phyloP scores from a whole-genome alignment of 306 rosid species.

The Gleditsia sinensis region DNA sequence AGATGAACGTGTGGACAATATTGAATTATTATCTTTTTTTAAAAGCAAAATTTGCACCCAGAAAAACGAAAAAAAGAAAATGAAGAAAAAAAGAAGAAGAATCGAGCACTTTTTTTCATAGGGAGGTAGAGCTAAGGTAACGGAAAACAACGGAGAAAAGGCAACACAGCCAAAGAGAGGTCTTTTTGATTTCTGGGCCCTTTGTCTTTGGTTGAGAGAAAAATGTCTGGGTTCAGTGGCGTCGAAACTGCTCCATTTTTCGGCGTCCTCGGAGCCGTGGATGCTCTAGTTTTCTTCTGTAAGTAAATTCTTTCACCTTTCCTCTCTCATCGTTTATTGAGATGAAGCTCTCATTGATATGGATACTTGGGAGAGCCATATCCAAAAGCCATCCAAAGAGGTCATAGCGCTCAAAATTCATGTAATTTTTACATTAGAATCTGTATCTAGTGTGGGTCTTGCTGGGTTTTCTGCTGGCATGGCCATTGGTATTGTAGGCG shows the following conservation, averaged over 20 bases:
- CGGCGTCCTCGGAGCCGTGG: conserved; percentile 74
- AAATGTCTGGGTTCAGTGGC: conserved; percentile 61
- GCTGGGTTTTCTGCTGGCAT: conserved; percentile 80
- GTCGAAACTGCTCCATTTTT: conserved; percentile 78
- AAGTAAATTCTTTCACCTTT: conserved; percentile 3
- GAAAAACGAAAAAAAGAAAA: background rate
- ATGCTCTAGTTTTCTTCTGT: conserved; percentile 69
- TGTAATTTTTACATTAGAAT: too few species aligned
- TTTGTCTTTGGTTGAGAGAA: background rate
- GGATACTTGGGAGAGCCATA: too few species aligned
- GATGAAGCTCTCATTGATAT: too few species aligned
- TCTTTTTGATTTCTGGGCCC: too few species aligned
- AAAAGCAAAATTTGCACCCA: background rate
- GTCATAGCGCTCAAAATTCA: too few species aligned
- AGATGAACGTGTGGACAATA: conserved; percentile 49
- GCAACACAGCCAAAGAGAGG: background rate
- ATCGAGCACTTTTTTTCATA: too few species aligned
- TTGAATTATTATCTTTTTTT: background rate
- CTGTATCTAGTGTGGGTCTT: too few species aligned
- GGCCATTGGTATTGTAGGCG: conserved; percentile 78
- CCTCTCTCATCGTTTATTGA: background rate
- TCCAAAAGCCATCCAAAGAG: too few species aligned
- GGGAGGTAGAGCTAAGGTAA: background rate
- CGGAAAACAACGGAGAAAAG: background rate
- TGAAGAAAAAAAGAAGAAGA: too few species aligned